Evolutionary conservation across 2,329 filamentous ascomycete genomes (phyloP).

Genomic region (Alternaria dauci): DNA sequence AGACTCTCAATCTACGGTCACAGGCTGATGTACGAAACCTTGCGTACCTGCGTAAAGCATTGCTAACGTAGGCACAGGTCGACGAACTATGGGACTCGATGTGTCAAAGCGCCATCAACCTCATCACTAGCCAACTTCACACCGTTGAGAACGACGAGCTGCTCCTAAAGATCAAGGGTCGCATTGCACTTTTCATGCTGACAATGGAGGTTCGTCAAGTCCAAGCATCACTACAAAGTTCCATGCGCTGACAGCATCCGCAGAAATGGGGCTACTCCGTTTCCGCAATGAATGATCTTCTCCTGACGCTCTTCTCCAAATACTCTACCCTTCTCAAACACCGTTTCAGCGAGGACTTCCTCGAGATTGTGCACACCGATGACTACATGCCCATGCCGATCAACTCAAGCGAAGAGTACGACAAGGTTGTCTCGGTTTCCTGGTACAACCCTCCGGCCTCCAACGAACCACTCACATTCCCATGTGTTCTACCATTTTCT

Average conservation of each 20-base stretch:
- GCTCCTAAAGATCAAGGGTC: constrained; percentile 91
- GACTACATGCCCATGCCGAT: constrained; percentile 99
- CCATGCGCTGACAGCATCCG: constrained; percentile 12
- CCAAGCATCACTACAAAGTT: neutral
- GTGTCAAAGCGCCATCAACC: constrained; percentile 83
- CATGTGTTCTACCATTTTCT: constrained; percentile 94
- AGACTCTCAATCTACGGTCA: constrained; percentile 79
- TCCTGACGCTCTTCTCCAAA: constrained; percentile 90
- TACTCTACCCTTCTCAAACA: constrained; percentile 91
- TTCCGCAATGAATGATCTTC: constrained; percentile 78
- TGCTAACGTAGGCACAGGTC: constrained; percentile 63
- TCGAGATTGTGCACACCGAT: constrained; percentile 89
- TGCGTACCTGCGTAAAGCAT: neutral
- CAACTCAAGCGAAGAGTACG: constrained; percentile 87
- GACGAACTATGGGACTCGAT: constrained; percentile 99
- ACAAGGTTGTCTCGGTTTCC: constrained; percentile 93
- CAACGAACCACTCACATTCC: constrained; percentile 74
- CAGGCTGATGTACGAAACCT: constrained; percentile 75
- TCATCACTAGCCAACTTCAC: constrained; percentile 81
- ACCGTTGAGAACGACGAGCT: constrained; percentile 88
- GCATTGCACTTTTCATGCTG: constrained; percentile 93
- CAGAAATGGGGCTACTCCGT: constrained; percentile 92
- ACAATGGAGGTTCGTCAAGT: constrained; percentile 84
- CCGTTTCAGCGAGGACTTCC: constrained; percentile 93
- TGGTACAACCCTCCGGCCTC: constrained; percentile 77